phyloP scores from a whole-genome alignment of 2,329 filamentous ascomycete species.

The Trichoderma sp. region DNA sequence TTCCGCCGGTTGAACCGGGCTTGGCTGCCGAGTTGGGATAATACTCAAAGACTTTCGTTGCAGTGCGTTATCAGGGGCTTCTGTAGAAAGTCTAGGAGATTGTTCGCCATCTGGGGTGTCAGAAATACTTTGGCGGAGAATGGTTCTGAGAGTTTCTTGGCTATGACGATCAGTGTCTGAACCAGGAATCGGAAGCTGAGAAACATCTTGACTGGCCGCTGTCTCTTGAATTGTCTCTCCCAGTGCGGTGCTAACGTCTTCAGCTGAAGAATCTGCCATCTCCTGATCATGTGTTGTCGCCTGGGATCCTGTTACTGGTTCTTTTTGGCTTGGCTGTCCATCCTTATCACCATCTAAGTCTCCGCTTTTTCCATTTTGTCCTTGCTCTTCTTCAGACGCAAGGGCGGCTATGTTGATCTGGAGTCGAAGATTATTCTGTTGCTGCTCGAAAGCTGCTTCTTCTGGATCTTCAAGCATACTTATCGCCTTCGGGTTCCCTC shows the following conservation, averaged over 20 bases:
- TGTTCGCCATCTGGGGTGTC: background rate
- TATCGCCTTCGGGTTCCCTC: background rate
- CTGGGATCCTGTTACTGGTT: background rate
- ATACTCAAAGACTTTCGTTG: too few relatives aligned
- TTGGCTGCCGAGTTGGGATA: background rate
- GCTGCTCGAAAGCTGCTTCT: background rate
- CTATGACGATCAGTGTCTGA: background rate
- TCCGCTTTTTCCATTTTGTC: background rate
- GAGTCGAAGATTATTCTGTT: background rate
- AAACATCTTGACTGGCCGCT: rapidly evolving
- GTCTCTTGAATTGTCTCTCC: background rate
- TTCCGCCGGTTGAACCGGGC: background rate
- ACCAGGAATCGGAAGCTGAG: background rate
- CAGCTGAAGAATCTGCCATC: too few relatives aligned
- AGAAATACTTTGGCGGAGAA: background rate
- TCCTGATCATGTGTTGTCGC: too few relatives aligned
- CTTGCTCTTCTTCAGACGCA: background rate
- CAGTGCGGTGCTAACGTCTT: background rate
- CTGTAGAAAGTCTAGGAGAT: too few relatives aligned
- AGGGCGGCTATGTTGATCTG: background rate
- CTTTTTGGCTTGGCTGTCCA: background rate
- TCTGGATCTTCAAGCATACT: background rate
- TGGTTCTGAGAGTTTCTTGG: background rate
- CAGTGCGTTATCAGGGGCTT: background rate
- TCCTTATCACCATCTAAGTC: background rate